Conservation (phyloP, 192 early-diverging fungal genomes). For the Podila minutissima region DNA sequence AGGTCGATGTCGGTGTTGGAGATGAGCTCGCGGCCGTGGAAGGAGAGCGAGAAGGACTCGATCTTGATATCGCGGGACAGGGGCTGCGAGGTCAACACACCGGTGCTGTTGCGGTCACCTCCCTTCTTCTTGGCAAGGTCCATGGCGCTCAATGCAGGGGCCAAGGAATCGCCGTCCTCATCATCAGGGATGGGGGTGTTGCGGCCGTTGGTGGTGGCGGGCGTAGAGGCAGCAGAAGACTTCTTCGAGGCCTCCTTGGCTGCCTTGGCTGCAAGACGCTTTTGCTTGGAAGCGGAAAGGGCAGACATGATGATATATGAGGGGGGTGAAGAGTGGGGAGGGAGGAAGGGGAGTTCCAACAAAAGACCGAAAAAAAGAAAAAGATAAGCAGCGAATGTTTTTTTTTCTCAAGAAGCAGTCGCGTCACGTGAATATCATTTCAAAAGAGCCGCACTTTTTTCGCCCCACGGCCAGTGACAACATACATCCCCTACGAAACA, state of each 20-base stretch:
- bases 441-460: too few relatives aligned
- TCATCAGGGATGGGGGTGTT: slow-evolving; percentile 36
- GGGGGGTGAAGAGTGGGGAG: slow-evolving; percentile 1
- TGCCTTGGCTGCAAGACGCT: slow-evolving; percentile 81
- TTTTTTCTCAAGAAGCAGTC: background rate
- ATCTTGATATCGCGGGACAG: slow-evolving; percentile 97
- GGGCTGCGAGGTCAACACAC: slow-evolving; percentile 90
- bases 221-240: slow-evolving; percentile 44
- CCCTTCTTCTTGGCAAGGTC: slow-evolving; percentile 71
- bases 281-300: slow-evolving; percentile 79
- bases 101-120: slow-evolving; percentile 86
- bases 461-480: too few relatives aligned
- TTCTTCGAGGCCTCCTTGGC: slow-evolving; percentile 61
- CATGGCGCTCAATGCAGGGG: slow-evolving; percentile 40
- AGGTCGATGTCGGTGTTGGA: slow-evolving; percentile 95
- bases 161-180: slow-evolving; percentile 33
- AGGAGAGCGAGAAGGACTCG: slow-evolving; percentile 92
- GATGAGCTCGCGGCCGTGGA: slow-evolving; percentile 94
- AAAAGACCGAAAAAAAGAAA: slow-evolving; percentile 14
- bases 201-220: slow-evolving; percentile 41
- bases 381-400: slow-evolving; percentile 6
- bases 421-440: background rate
- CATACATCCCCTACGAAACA: too few relatives aligned
- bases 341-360: slow-evolving; percentile 3
- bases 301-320: slow-evolving; percentile 30